A percentile compares a stretch with the other conserved stretches of the same genome.
These are phyloP conservation scores for Boletus smithii DNA, from an alignment of 1,284 basidiomycete genomes.

Conservation along the genomic window DNA sequence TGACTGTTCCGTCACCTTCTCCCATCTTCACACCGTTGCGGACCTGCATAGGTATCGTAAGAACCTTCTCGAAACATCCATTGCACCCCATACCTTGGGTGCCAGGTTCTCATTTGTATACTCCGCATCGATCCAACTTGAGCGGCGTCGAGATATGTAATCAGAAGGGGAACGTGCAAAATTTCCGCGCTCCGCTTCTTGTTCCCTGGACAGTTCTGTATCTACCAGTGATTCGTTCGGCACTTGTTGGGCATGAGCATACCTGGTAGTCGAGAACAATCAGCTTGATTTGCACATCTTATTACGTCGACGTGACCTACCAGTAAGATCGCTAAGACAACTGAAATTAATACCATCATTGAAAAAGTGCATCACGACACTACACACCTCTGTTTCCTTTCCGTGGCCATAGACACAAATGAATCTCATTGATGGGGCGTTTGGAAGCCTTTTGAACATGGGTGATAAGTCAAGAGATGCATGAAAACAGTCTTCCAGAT, in stretches of 20 bases:
- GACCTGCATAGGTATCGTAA: conserved; percentile 40
- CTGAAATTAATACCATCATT: conserved; percentile 2
- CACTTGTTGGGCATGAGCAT: conserved; percentile 68
- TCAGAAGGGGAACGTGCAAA: conserved; percentile 50
- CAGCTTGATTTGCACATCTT: background rate
- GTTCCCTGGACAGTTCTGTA: conserved; percentile 37
- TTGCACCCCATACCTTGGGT: conserved; percentile 51
- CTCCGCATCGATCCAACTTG: conserved; percentile 81
- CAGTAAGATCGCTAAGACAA: conserved; percentile 69
- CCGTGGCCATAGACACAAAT: conserved; percentile 95
- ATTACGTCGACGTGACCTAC: conserved; percentile 34
- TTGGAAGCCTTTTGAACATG: conserved; percentile 60
- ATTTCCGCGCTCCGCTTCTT: conserved; percentile 41
- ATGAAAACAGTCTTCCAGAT: conserved; percentile 14
- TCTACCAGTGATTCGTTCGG: conserved; percentile 60
- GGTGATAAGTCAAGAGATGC: background rate
- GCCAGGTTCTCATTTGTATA: conserved; percentile 62
- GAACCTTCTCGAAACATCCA: background rate
- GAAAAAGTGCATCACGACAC: background rate
- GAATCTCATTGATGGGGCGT: conserved; percentile 90
- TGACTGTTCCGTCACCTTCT: conserved; percentile 96
- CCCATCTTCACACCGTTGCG: conserved; percentile 85
- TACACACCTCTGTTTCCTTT: conserved; percentile 87
- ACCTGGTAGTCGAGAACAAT: conserved; percentile 43
- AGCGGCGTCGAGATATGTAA: conserved; percentile 49